Base-by-base conservation (phyloP, 352 stramenopile genomes). In the Ophiocytium majus region DNA sequence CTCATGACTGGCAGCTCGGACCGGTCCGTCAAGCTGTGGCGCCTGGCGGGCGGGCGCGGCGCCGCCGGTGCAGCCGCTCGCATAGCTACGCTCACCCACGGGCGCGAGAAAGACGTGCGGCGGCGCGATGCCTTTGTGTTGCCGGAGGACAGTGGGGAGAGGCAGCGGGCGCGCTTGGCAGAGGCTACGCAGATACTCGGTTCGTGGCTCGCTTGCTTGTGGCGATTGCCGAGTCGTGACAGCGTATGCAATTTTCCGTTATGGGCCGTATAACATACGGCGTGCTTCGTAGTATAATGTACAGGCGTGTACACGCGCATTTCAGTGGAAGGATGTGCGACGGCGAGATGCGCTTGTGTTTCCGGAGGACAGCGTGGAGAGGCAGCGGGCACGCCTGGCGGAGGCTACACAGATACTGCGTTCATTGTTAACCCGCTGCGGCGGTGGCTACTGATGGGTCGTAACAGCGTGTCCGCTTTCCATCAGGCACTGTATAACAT, bases 1-100 rank as follows among this genome's bases (percentile, higher is more conserved):
- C 79, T 86, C 63, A 78, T 86, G n/a, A 86, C 83, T 0, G 83
- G 34, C 0, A 83, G 76, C 14, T 79, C 76, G 28, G 83, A 86
- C 71, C 76, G 83, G 0, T 86, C 83, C 23, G 78, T 86, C 49
- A 86, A 86, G 31, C 57, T 86, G 19, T 66, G 79, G 23, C 28
- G 76, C 36, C 66, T 86, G 35, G 36, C 76, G n/a, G 34, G 35
- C 76, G 63, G 76, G 9, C 50, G 35, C 5, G 43, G 43, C 5
- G 14, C 5, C 5, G 43, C 43, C 43, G n/a, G n/a, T n/a, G n/a
- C n/a, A n/a, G 5, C 43, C 43, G 5, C 5, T 5, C 43, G 43
- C 43, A 57, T 57, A 5, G 14, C 5, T 14, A 57, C 43, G 43
- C 43, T 57, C 5, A 57, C 43, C 5, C 43, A 57, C 43, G 43